Conservation (phyloP, 768 basidiomycete species). For the Panaeolus cyanescens region DNA sequence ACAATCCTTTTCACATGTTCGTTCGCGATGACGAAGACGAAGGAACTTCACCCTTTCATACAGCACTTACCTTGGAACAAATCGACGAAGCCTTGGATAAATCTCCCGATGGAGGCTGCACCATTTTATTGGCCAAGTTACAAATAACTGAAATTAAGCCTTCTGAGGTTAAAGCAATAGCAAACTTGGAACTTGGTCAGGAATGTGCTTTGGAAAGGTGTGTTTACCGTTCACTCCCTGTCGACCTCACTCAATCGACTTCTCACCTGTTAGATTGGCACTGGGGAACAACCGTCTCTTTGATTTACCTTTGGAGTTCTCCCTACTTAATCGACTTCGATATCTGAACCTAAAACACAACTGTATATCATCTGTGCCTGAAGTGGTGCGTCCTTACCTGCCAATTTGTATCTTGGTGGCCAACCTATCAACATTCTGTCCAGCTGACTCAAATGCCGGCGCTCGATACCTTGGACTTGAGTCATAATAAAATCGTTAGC, state of each 20-base stretch:
- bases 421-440: slow-evolving; percentile 9
- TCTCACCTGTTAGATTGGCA: slow-evolving; percentile 61
- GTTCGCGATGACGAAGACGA: slow-evolving; percentile 28
- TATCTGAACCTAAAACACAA: slow-evolving; percentile 91
- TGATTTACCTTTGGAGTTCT: slow-evolving; percentile 75
- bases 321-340: slow-evolving; percentile 68
- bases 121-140: slow-evolving; percentile 83
- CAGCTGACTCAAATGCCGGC: slow-evolving; percentile 84
- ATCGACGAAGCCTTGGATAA: slow-evolving; percentile 63
- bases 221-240: background rate
- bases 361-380: slow-evolving; percentile 78
- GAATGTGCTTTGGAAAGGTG: slow-evolving; percentile 65
- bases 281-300: slow-evolving; percentile 83
- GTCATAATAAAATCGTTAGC: slow-evolving; percentile 84
- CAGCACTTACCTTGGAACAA: slow-evolving; percentile 54
- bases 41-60: slow-evolving; percentile 17
- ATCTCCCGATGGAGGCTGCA: slow-evolving; percentile 79
- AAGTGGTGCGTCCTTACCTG: slow-evolving; percentile 62
- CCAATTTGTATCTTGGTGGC: background rate
- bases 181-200: slow-evolving; percentile 26
- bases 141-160: slow-evolving; percentile 75
- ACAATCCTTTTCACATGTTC: slow-evolving; percentile 18
- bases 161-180: slow-evolving; percentile 77
- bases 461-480: slow-evolving; percentile 93
- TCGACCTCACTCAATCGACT: background rate